A percentile compares a stretch with the other conserved stretches of the same genome.
phyloP scores from a whole-genome alignment of 2,329 filamentous ascomycete species.

The Chaetomiaceae sp. region DNA sequence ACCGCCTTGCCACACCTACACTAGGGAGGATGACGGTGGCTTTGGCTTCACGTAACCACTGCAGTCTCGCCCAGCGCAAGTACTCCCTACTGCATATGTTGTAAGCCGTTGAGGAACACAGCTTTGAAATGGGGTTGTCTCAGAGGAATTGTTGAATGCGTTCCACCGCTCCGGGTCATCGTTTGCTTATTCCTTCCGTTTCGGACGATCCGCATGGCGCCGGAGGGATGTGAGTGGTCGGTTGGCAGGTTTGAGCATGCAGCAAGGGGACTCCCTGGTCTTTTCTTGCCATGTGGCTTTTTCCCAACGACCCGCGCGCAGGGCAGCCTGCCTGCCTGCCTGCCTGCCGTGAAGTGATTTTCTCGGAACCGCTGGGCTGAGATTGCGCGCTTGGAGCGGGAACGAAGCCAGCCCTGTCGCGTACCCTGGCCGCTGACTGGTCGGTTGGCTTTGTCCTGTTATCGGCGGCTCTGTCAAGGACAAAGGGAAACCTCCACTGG shows the following conservation, averaged over 20 bases:
- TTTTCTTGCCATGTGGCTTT: conserved; percentile 14
- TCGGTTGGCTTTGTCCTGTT: neutral
- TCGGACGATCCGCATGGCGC: neutral
- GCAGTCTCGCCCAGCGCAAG: too few relatives aligned
- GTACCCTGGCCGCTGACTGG: neutral
- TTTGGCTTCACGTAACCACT: too few relatives aligned
- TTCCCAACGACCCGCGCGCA: neutral
- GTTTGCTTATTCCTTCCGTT: neutral
- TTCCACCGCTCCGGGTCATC: conserved; percentile 1
- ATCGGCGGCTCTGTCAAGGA: neutral
- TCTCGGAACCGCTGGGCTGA: neutral
- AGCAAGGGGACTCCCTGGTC: conserved; percentile 10
- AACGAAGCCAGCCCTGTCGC: neutral
- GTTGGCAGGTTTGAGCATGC: neutral
- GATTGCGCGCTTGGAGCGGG: neutral
- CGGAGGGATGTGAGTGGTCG: conserved; percentile 5
- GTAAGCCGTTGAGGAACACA: too few relatives aligned
- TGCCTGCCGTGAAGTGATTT: neutral
- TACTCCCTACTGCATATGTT: too few relatives aligned
- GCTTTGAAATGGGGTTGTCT: too few relatives aligned
- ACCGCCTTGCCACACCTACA: too few relatives aligned
- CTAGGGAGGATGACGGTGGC: too few relatives aligned
- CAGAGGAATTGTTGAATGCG: neutral
- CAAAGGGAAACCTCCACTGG: too few relatives aligned
- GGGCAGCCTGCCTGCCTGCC: neutral